Base-by-base conservation (phyloP, 352 stramenopile species). In the Salisapilia sapeloensis region DNA sequence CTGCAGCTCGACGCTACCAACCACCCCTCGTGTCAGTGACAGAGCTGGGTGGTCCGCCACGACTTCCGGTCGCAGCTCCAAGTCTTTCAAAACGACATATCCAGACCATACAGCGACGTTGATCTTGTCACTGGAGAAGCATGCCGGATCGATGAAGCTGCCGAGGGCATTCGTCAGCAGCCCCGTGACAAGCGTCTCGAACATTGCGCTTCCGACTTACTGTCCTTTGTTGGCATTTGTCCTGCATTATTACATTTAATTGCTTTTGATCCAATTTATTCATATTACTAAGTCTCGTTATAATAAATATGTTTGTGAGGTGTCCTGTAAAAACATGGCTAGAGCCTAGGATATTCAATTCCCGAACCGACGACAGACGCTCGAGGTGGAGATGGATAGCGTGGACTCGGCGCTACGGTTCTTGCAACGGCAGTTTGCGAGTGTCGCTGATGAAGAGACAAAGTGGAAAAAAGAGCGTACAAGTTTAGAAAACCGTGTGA, bases 81-180 rank as follows among this genome's bases (percentile, higher is more conserved):
- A 49, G 36, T 79, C 54, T 31, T 59, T 69, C 37, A 92, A 63
- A 42, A 87, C 72, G 15, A 92, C 69, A 40, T 87, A 83, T 20
- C 76, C 76, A 10, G 63, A 84, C 76, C 76, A 92, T 29, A 92
- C 74, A 11, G 56, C 70, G 24, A 92, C 61, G 49, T 80, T 87
- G 40, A 92, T 85, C 39, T 89, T 89, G 56, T 92, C 71, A 40
- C 57, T 76, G 46, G 70, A 84, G 49, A 92, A 92, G 64, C 76
- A 89, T 32, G 60, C 64, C 17, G 72, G 59, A 35, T 92, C 72
- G 42, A 92, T 84, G 61, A 82, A 87, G 61, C 42, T 89, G 35
- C 76, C 76, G 30, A 92, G 62, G 15, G 78, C 64, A 36, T 66
- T 83, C 35, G 76, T 92, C 27, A 92, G 56, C 40, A 92, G 47